Conservation (phyloP, 2,329 filamentous ascomycete species). For the Chaetomiaceae sp. region DNA sequence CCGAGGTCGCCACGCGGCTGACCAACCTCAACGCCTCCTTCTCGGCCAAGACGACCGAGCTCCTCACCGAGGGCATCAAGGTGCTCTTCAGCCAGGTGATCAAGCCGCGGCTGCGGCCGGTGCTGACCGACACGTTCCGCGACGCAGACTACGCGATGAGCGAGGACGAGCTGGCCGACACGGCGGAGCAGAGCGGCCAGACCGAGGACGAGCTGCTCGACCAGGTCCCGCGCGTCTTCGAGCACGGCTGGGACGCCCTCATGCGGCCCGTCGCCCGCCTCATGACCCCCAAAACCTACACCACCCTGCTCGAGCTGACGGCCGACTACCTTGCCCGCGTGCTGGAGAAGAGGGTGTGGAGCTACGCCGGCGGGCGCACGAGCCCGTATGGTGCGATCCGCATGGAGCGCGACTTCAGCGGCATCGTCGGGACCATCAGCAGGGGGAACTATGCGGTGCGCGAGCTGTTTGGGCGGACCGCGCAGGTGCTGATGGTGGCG, state of each 20-base stretch:
- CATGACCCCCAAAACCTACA: constrained; percentile 72
- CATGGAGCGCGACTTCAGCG: constrained; percentile 78
- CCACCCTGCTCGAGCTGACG: constrained; percentile 68
- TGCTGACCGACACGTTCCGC: constrained; percentile 83
- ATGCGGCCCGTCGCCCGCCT: constrained; percentile 81
- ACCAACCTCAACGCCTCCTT: constrained; percentile 67
- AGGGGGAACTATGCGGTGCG: constrained; percentile 71
- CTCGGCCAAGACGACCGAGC: constrained; percentile 69
- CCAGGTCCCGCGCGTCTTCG: constrained; percentile 72
- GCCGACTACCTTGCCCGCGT: constrained; percentile 69
- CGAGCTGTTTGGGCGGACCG: constrained; percentile 70
- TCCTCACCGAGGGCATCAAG: constrained; percentile 77
- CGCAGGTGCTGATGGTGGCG: constrained; percentile 78
- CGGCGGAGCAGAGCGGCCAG: constrained; percentile 50
- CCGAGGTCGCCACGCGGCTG: constrained; percentile 63
- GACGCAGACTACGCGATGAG: constrained; percentile 79
- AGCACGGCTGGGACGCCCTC: constrained; percentile 77
- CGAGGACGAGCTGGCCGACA: constrained; percentile 55
- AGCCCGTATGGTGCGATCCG: constrained; percentile 78
- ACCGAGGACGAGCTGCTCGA: constrained; percentile 54
- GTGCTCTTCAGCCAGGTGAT: constrained; percentile 86
- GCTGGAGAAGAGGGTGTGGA: constrained; percentile 83
- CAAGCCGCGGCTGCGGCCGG: constrained; percentile 75
- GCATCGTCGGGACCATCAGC: constrained; percentile 63
- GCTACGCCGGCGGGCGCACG: constrained; percentile 65